phyloP scores from a whole-genome alignment of 345 rosid species.

The Draba incana region DNA sequence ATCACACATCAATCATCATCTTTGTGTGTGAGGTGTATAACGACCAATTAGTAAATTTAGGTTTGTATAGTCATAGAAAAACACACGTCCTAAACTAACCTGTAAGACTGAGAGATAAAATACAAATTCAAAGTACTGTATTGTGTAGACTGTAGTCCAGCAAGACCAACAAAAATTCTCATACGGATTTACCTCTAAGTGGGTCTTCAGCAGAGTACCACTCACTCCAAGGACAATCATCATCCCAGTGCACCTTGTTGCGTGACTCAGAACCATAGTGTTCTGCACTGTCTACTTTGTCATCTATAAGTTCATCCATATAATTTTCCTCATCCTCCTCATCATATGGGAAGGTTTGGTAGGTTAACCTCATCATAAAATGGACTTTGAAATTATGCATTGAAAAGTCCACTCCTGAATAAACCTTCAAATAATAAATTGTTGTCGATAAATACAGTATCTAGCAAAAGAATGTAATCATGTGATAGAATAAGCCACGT shows the following conservation, averaged over 20 bases:
- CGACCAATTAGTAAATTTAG: constrained; percentile 17
- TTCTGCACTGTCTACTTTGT: constrained; percentile 53
- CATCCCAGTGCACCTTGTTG: constrained; percentile 81
- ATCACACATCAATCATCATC: constrained; percentile 13
- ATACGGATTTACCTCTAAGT: constrained; percentile 58
- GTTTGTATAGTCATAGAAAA: constrained; percentile 20
- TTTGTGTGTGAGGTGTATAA: constrained; percentile 11
- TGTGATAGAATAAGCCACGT: not conserved
- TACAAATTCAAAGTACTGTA: not conserved
- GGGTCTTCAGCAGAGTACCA: constrained; percentile 99
- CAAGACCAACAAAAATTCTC: not conserved
- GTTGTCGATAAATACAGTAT: constrained; percentile 10
- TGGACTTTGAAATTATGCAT: constrained; percentile 70
- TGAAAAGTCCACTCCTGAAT: constrained; percentile 69
- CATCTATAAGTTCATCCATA: constrained; percentile 54
- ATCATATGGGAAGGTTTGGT: constrained; percentile 68
- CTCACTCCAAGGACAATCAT: constrained; percentile 98
- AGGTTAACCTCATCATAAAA: constrained; percentile 86
- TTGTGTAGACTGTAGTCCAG: constrained; percentile 4
- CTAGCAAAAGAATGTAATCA: constrained; percentile 24
- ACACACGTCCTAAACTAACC: constrained; percentile 7
- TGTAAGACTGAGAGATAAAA: constrained; percentile 5
- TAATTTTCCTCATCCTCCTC: constrained; percentile 66
- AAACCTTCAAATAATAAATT: constrained; percentile 62
- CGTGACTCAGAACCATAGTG: constrained; percentile 51